Conservation (phyloP, 139 green algal species). For the Chlorella sp. region DNA sequence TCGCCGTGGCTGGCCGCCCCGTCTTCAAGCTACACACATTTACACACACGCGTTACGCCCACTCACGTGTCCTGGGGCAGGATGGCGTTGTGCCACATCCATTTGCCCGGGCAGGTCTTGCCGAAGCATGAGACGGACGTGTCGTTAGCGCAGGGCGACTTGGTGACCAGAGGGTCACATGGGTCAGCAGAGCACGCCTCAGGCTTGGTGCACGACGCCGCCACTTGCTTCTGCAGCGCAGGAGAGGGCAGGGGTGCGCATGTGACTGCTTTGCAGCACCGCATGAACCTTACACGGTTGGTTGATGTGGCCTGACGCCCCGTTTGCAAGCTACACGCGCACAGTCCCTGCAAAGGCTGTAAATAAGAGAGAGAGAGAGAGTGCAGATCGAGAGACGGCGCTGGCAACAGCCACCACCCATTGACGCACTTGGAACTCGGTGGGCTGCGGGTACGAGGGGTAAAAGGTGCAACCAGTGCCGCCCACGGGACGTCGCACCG, state of each 20-base stretch:
- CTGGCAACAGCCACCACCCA: too few species aligned
- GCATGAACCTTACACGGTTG: too few species aligned
- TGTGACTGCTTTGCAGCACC: too few species aligned
- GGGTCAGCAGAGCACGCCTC: constrained; percentile 3
- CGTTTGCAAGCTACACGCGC: too few species aligned
- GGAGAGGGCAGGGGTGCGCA: too few species aligned
- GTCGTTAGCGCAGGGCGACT: constrained; percentile 25
- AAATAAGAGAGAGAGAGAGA: too few species aligned
- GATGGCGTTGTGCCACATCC: constrained; percentile 33
- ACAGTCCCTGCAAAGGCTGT: too few species aligned
- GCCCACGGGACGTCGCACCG: not conserved
- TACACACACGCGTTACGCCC: not conserved
- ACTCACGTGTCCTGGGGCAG: constrained; percentile 9
- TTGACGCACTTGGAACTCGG: constrained; percentile 16
- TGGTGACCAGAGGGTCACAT: constrained; percentile 8
- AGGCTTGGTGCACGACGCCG: not conserved
- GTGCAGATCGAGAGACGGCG: too few species aligned
- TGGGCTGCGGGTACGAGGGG: constrained; percentile 5
- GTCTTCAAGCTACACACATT: not conserved
- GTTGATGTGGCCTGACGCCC: too few species aligned
- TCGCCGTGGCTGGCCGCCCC: not conserved
- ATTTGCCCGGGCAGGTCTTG: constrained; percentile 17
- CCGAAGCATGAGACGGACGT: constrained; percentile 6
- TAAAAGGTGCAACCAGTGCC: constrained; percentile 30
- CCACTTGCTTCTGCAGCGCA: too few species aligned